Base-by-base conservation (phyloP, 352 stramenopile genomes). In the Globisporangium paroecandrum region DNA sequence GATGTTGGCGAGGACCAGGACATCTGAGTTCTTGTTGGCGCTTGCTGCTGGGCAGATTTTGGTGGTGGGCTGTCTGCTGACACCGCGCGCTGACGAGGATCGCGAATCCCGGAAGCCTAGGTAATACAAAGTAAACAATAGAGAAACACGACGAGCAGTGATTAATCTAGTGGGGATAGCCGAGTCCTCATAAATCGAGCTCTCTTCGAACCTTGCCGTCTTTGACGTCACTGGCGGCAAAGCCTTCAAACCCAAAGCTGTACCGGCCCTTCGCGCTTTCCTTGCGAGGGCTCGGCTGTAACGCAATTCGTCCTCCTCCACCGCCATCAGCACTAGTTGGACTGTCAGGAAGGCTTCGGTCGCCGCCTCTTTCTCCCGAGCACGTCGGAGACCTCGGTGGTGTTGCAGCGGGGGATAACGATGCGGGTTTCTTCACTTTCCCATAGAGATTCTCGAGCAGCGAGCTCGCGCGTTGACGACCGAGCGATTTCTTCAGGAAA, bases 211-310 rank as follows among this genome's bases (percentile, higher is more conserved):
- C 58, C 32, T 34, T 49, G 58, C 22, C 58, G 13, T 51, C 58
- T 56, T n/a, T 54, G 24, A 2, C 32, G 24, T n/a, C 43, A 24
- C 20, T 47, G 15, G 22, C 29, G 4, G 72, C 62, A 46, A 79
- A 81, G 24, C 77, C 73, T 36, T 76, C 71, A 59, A 83, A 77
- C 9, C 65, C 72, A 29, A 75, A 70, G 34, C 49, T 64, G 27
- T 54, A 53, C 6, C 56, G 22, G 4, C 64, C 61, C 8, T 61
- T 46, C 29, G 24, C 47, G 12, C 15, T 27, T 3, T 69, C 46
- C 22, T 62, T 64, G 9, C 66, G 60, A 13, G 66, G 66, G 62
- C 69, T 72, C 8, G 61, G 69, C 46, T 75, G 60, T 62, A 72
- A 13, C 54, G 71, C 66, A 12, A 72, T 47, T 32, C 64, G 43